Evolutionary conservation across 148 eudicot species (phyloP).

Genomic region (Gaultheria prostrata): DNA sequence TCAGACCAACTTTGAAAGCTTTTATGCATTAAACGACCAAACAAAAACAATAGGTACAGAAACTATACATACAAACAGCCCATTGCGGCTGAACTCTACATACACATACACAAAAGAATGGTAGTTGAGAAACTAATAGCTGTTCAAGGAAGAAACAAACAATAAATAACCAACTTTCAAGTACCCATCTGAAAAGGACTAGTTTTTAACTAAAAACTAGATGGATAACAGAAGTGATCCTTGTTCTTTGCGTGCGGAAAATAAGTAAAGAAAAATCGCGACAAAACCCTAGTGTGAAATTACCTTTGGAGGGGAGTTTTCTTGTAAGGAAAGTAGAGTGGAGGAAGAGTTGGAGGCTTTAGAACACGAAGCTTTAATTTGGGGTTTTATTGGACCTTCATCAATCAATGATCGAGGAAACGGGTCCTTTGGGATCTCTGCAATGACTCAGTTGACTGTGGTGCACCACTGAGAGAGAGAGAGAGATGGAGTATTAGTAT

Average conservation of each 20-base stretch:
- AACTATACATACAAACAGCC: background rate
- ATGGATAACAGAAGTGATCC: background rate
- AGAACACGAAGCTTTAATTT: background rate
- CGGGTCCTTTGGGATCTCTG: background rate
- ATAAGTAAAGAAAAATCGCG: background rate
- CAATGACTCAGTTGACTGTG: background rate
- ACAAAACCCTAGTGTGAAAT: background rate
- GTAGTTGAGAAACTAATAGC: background rate
- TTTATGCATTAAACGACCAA: background rate
- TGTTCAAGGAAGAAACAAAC: background rate
- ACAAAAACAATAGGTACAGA: background rate
- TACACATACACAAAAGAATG: background rate
- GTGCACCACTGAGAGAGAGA: background rate
- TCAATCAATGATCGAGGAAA: background rate
- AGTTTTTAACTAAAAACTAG: background rate
- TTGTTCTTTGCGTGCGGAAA: background rate
- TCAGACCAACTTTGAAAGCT: background rate
- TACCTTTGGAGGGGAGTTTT: background rate
- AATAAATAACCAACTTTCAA: background rate
- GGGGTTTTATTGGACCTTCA: background rate
- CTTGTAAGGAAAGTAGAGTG: background rate
- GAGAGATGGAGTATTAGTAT: background rate
- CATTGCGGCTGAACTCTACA: background rate
- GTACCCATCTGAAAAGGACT: background rate
- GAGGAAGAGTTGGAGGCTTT: background rate